Evolutionary conservation across 2,329 filamentous ascomycete species (phyloP), one percentile per base, ranked within the genome.

Genomic region (Alternaria angustiovoidea): DNA sequence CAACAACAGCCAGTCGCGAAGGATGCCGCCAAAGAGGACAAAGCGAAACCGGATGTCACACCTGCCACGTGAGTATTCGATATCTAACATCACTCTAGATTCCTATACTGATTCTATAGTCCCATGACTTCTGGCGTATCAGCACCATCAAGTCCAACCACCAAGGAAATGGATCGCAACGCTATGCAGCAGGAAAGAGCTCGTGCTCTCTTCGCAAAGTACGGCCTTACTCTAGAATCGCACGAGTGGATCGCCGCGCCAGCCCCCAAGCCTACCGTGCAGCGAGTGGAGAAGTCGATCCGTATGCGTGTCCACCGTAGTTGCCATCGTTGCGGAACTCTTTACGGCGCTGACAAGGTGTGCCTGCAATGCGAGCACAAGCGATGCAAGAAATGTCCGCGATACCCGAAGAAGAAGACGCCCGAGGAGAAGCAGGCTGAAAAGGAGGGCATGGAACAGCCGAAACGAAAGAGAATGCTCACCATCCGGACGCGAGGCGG

Each of bases 301-400:
- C 88, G 90, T 59, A 91, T 94, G 86, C 88, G 91, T 54, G 87
- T 93, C 54, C 90, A 91, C 76, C 87, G 89, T 67, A 89, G 86
- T 64, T 97, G 94, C 79, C 94, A 97, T 79, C 85, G 87, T 67
- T 97, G 94, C 81, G 86, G 89, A 59, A 87, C 89, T 14, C 86
- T 86, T 24, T 96, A 94, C 76, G 89, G 90, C 57, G 79, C 86
- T 20, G 87, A 89, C 70, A 93, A 90, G 80, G 84, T 90, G 61
- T 97, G 94, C 79, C 79, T 85, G 65, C 87, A 87, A 67, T 97
- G 94, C 81, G 85, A 91, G 68, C 94, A 97, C 80, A 83, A 83
- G 47, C 88, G 92, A 67, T 97, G 94, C 86, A 90, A 87, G 73
- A 88, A 91, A 72, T 97, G 94, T 77, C 87, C 88, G 28, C 88